Evolutionary conservation across 371 early-diverging fungal genomes (phyloP), one percentile per base, ranked within the genome.

Genomic region (Mucor piriformis): DNA sequence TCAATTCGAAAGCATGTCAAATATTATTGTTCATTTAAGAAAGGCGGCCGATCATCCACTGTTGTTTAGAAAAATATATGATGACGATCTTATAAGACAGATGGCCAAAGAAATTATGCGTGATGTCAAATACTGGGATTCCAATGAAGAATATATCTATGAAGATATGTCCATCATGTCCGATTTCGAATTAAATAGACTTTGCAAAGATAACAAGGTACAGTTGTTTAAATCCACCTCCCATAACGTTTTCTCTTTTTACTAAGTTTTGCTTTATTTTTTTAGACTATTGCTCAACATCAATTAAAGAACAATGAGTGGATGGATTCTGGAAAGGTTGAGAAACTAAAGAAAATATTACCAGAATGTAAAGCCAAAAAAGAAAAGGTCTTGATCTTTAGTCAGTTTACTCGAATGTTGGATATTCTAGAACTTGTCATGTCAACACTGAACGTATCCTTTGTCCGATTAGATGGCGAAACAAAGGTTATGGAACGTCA

Each of bases 31-130:
- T 85, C 80, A 92, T 52, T 77, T 96, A 56, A 82, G 96, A 23
- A 96, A 96, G 64, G 90, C 88, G 0, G 88, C 94, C 12, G 87
- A 89, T 57, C 96, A 96, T 61, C 95, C 94, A 3, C 67, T 96
- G 63, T 72, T 96, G 6, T 79, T 92, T 62, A 76, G 96, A 33
- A 66, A 83, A 42, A 57, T 74, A 3, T 95, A 90, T 69, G 73
- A 72, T 0, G 83, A 84, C 55, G 71, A 54, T 0, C 71, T 70
- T 46, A 49, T 95, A 3, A 64, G 70, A 54, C 62, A 70, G 16
- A 93, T 95, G 88, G 81, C 92, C 20, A 83, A 81, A 54, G 67
- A 61, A 20, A 81, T 94, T 15, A 79, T 61, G 61, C 73, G 67
- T 34, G 77, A 77, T 53, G 77, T 74, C 4, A 64, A 68, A 42